Evolutionary conservation across 108 stramenopile genomes (phyloP).

Genomic region (Cyclotella choctawhatcheeana): DNA sequence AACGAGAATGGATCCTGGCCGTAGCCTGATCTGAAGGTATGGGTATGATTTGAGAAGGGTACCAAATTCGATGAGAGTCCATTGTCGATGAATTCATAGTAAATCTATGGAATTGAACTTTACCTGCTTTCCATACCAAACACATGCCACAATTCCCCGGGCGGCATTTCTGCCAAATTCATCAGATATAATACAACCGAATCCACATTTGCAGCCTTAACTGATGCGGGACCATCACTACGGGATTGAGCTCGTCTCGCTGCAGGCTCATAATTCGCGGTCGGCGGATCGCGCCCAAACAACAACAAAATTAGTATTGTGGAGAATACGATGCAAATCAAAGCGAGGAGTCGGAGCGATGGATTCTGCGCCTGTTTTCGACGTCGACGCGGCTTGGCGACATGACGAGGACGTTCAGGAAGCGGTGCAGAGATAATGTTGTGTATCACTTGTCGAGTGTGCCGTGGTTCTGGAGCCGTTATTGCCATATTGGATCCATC

Average conservation of each 20-base stretch:
- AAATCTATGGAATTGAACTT: no score
- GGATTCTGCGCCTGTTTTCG: not conserved
- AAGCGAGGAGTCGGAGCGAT: no score
- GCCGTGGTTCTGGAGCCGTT: conserved; percentile 1
- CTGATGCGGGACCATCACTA: not conserved
- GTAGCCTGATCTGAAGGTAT: not conserved
- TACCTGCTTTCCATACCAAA: conserved; percentile 24
- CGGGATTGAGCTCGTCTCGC: not conserved
- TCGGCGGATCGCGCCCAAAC: not conserved
- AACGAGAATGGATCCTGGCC: conserved; percentile 36
- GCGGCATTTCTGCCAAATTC: conserved; percentile 21
- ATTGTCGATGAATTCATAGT: no score
- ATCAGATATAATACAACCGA: conserved; percentile 26
- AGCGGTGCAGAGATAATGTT: not conserved
- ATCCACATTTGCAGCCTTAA: not conserved
- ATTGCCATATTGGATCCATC: no score
- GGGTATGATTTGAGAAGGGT: not conserved
- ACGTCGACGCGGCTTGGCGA: no score
- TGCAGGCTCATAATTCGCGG: not conserved
- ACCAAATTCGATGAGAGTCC: not conserved
- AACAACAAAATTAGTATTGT: not conserved
- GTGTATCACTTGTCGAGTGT: not conserved
- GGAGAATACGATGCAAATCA: not conserved
- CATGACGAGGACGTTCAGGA: conserved; percentile 8
- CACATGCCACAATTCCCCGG: conserved; percentile 24